Percentiles rank a stretch among this genome's conserved stretches.
These are phyloP conservation scores for Inonotus obliquus DNA, from an alignment of 1,284 basidiomycete genomes.

Conservation along the genomic window DNA sequence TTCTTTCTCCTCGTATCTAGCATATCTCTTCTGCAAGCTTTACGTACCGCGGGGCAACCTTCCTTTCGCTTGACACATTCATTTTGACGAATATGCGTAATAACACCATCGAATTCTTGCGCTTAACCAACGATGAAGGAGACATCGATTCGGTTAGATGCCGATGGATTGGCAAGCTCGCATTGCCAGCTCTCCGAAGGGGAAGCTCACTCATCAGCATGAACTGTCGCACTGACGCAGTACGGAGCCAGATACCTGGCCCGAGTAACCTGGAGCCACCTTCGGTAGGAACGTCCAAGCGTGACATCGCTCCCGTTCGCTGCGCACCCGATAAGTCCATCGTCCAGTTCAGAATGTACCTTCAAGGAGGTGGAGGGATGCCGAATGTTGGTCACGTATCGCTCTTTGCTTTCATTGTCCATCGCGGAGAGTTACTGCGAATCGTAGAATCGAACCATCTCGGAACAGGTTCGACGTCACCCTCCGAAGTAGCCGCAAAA, in stretches of 20 bases:
- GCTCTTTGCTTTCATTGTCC: constrained; percentile 38
- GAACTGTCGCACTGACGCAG: constrained; percentile 16
- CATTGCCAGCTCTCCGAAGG: constrained; percentile 6
- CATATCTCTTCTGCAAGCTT: constrained; percentile 12
- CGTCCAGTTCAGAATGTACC: constrained; percentile 16
- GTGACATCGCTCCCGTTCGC: neutral
- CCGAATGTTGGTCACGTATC: constrained; percentile 21
- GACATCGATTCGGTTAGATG: neutral
- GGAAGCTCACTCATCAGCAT: constrained; percentile 16
- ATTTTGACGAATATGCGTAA: constrained; percentile 17
- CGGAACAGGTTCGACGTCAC: neutral
- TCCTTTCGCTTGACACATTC: constrained; percentile 16
- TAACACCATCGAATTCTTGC: constrained; percentile 13
- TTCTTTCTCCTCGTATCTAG: neutral
- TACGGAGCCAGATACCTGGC: neutral
- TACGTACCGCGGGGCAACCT: constrained; percentile 15
- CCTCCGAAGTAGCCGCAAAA: constrained; percentile 16
- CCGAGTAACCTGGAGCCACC: neutral
- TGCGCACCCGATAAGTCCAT: constrained; percentile 15
- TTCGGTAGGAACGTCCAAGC: neutral
- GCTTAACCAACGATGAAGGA: neutral
- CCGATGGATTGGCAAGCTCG: constrained; percentile 10
- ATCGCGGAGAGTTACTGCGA: constrained; percentile 25
- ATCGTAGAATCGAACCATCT: constrained; percentile 1
- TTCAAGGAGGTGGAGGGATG: constrained; percentile 6